phyloP scores from a whole-genome alignment of 805 yeast genomes.

The Candida anglica region DNA sequence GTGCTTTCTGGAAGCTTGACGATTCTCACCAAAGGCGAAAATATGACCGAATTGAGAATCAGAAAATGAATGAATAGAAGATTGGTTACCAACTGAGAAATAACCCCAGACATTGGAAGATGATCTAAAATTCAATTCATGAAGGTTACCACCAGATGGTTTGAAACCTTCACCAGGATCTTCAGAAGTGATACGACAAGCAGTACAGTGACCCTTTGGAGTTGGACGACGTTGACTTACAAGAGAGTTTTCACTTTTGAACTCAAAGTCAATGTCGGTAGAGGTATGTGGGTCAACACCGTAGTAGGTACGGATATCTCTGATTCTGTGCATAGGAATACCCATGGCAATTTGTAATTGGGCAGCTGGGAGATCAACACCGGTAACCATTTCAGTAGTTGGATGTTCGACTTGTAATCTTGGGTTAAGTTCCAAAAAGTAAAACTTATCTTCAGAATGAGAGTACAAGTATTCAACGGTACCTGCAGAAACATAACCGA shows the following conservation, averaged over 20 bases:
- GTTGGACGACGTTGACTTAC: conserved; percentile 85
- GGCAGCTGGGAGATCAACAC: conserved; percentile 97
- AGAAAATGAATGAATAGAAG: conserved; percentile 95
- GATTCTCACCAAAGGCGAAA: conserved; percentile 97
- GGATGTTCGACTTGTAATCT: conserved; percentile 99
- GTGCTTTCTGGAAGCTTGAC: conserved; percentile 96
- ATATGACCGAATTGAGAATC: conserved; percentile 99
- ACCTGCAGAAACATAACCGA: conserved; percentile 99
- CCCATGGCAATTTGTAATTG: conserved; percentile 99
- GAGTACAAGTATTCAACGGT: conserved; percentile 97
- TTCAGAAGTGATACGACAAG: conserved; percentile 98
- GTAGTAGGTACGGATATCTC: conserved; percentile 86
- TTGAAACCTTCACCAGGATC: conserved; percentile 99
- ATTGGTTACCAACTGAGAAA: conserved; percentile 93
- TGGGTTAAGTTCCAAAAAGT: conserved; percentile 95
- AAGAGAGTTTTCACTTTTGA: conserved; percentile 65
- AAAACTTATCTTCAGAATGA: conserved; percentile 89
- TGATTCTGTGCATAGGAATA: conserved; percentile 91
- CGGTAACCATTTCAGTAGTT: conserved; percentile 98
- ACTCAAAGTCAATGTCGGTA: conserved; percentile 87
- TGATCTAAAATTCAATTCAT: conserved; percentile 94
- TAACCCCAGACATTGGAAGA: conserved; percentile 99
- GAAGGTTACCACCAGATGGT: conserved; percentile 96
- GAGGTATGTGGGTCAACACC: conserved; percentile 95
- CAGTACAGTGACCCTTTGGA: conserved; percentile 98